Evolutionary conservation across 768 basidiomycete species (phyloP).

Genomic region (Sarcodon aspratus): DNA sequence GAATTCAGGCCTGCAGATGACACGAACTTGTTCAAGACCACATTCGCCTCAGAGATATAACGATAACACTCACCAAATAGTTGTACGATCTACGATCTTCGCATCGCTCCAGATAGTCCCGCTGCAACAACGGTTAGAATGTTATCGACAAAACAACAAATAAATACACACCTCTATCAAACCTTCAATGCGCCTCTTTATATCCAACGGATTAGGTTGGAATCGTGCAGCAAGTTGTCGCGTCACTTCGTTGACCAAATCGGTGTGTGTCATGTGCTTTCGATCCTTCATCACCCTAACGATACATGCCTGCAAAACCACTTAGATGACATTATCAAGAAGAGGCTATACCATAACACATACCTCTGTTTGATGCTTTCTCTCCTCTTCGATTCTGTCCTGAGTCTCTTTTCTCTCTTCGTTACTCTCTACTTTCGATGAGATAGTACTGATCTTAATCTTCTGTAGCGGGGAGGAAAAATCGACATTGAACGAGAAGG

Average conservation of each 20-base stretch:
- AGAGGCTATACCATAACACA: constrained; percentile 10
- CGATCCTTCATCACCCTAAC: constrained; percentile 97
- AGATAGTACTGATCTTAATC: constrained; percentile 88
- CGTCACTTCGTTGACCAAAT: constrained; percentile 85
- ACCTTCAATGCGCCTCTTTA: constrained; percentile 90
- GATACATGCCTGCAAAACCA: constrained; percentile 71
- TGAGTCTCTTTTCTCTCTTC: constrained; percentile 88
- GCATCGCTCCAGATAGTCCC: constrained; percentile 89
- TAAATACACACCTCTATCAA: constrained; percentile 73
- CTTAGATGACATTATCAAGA: constrained; percentile 2
- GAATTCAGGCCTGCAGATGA: no score
- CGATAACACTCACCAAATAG: constrained; percentile 40
- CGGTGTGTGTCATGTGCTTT: constrained; percentile 80
- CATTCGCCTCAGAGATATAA: no score
- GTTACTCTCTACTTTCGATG: constrained; percentile 74
- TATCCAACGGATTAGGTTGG: constrained; percentile 70
- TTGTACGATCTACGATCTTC: constrained; percentile 84
- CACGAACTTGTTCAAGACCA: no score
- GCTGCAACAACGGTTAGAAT: constrained; percentile 29
- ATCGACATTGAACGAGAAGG: constrained; percentile 80
- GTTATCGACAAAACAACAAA: not conserved
- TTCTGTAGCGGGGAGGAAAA: constrained; percentile 78
- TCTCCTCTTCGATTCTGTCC: constrained; percentile 84
- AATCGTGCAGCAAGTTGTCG: constrained; percentile 78
- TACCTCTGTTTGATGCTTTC: constrained; percentile 84